Evolutionary conservation across 768 basidiomycete species (phyloP).

Genomic region (Pisolithus albus): DNA sequence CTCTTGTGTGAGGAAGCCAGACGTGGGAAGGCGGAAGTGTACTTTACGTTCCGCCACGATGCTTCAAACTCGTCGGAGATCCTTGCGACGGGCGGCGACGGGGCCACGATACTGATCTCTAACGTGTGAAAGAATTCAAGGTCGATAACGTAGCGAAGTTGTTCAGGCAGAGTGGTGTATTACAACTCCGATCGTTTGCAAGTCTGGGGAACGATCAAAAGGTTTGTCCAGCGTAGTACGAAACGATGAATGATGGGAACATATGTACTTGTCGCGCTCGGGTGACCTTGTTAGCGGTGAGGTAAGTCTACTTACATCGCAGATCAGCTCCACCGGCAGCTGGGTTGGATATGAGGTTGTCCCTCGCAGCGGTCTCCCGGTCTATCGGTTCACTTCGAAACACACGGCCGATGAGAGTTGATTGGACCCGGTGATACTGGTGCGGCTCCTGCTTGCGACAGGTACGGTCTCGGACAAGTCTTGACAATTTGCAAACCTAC

Average conservation of each 20-base stretch:
- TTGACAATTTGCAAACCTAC: too few species aligned
- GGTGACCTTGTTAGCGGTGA: constrained; percentile 32
- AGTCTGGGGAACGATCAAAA: constrained; percentile 25
- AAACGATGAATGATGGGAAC: constrained; percentile 1
- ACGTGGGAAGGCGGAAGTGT: constrained; percentile 36
- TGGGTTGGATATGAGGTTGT: constrained; percentile 16
- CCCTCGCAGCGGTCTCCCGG: neutral
- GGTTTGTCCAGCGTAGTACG: too few species aligned
- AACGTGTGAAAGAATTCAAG: constrained; percentile 42
- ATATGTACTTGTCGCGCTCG: constrained; percentile 28
- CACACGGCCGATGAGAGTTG: too few species aligned
- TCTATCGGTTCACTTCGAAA: neutral
- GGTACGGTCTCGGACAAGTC: too few species aligned
- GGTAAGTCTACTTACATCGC: constrained; percentile 28
- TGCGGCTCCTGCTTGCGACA: too few species aligned
- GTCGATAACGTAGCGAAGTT: constrained; percentile 44
- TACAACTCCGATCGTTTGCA: constrained; percentile 32
- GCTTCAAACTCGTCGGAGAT: constrained; percentile 36
- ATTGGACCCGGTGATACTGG: too few species aligned
- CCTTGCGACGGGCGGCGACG: constrained; percentile 35
- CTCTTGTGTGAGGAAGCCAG: constrained; percentile 44
- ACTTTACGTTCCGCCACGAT: constrained; percentile 42
- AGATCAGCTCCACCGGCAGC: constrained; percentile 36
- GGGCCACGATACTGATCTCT: constrained; percentile 23
- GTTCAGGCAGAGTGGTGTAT: constrained; percentile 42